Evolutionary conservation across 108 stramenopile genomes (phyloP), one percentile per base, ranked within the genome.

Genomic region (Pseudonitzschia pungens): DNA sequence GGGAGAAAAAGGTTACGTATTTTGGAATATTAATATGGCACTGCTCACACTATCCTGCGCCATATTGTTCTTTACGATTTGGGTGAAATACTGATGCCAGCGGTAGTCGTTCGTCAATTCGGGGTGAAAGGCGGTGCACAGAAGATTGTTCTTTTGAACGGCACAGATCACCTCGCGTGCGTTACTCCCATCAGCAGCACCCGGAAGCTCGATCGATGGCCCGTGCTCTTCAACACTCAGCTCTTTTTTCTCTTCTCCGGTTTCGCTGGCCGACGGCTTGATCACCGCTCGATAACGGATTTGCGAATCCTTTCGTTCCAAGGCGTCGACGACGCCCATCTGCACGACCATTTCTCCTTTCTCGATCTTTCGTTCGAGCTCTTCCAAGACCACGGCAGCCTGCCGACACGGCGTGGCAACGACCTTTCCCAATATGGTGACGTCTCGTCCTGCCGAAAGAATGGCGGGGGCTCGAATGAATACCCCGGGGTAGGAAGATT

Each of bases 401-500:
- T 94, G 86, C 12, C 88, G 78, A 80, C 95, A 94, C 0, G 96
- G 97, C 18, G 87, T 86, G 16, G 98, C 96, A 43, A 86, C 81
- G 20, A 98, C 96, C 36, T 65, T 96, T 40, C 94, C 96, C 45
- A 98, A 75, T 4, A 96, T 86, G 27, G 90, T 72, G 7, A 96
- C 93, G 43, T 77, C 89, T 0, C 81, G 65, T 36, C 93, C 88
- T 48, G 82, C 92, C 36, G 87, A 76, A 48, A 96, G 82, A 60
- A 99, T 94, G n/a, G 98, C 97, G 16, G 99, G 99, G 7, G 99
- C 99, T 4, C 99, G 91, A 77, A 99, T 99, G 73, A 98, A 99
- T 4, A 99, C 95, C 15, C 94, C 98, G 6, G 95, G 91, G 77
- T 89, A 97, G 36, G 68, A 40, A 65, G 84, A 11, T 77, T 69